A percentile compares a stretch with the other conserved stretches of the same genome.
Evolutionary conservation across 768 basidiomycete species (phyloP).

Genomic region (Filobasidium floriforme): DNA sequence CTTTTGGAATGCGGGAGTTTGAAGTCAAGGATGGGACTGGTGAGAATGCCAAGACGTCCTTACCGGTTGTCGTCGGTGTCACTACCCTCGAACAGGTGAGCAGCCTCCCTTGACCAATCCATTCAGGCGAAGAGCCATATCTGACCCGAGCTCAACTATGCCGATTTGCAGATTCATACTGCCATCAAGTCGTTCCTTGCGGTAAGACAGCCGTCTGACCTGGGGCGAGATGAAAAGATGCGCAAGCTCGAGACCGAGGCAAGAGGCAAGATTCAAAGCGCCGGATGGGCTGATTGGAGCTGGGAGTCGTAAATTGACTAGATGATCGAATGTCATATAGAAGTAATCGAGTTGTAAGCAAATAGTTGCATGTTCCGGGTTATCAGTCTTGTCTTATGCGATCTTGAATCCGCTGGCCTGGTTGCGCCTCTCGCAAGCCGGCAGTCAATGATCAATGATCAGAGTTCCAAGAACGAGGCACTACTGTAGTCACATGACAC

Average conservation of each 20-base stretch:
- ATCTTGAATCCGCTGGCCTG: too few relatives aligned
- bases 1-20: constrained; percentile 36
- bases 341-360: too few relatives aligned
- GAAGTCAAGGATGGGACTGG: constrained; percentile 14
- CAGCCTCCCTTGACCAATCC: neutral
- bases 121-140: neutral
- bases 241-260: constrained; percentile 21
- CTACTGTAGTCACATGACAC: too few relatives aligned
- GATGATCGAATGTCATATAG: too few relatives aligned
- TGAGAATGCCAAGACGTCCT: constrained; percentile 7
- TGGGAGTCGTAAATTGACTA: constrained; percentile 24
- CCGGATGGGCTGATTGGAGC: constrained; percentile 32
- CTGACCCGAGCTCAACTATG: constrained; percentile 16
- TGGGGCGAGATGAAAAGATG: constrained; percentile 13
- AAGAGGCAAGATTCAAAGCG: constrained; percentile 25
- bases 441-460: too few relatives aligned
- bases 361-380: too few relatives aligned
- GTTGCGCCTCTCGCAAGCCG: too few relatives aligned
- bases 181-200: constrained; percentile 10
- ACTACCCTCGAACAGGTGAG: constrained; percentile 38
- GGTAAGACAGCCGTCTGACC: constrained; percentile 14
- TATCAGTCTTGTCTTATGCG: too few relatives aligned
- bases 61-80: constrained; percentile 42
- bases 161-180: constrained; percentile 20
- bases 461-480: too few relatives aligned